These are phyloP conservation scores for Borovskyia barvae DNA, from an alignment of 208 protist genomes.

Conservation along the genomic window DNA sequence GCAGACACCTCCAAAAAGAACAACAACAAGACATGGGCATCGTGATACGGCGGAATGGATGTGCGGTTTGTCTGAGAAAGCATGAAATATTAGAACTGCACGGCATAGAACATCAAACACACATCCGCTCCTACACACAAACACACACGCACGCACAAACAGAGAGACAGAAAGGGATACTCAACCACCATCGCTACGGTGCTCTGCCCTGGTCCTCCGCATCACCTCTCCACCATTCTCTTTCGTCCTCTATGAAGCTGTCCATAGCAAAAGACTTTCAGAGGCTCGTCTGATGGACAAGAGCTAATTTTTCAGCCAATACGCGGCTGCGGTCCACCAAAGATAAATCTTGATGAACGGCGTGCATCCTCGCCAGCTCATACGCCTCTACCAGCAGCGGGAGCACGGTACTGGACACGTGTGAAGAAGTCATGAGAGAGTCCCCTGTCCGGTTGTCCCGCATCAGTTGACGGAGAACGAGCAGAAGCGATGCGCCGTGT, in stretches of 20 bases:
- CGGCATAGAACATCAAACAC: background rate
- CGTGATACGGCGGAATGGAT: too few species aligned
- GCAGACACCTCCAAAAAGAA: too few species aligned
- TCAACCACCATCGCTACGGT: too few species aligned
- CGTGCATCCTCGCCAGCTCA: conserved; percentile 35
- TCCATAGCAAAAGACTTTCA: conserved; percentile 2
- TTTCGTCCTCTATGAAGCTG: too few species aligned
- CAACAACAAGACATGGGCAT: too few species aligned
- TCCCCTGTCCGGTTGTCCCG: conserved; percentile 19
- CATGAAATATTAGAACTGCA: background rate
- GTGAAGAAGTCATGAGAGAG: conserved; percentile 8
- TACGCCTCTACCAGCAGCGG: conserved; percentile 55
- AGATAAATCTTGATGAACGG: background rate
- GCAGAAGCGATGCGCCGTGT: conserved; percentile 33
- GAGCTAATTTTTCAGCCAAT: conserved; percentile 53
- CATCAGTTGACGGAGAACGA: conserved; percentile 26
- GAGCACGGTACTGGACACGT: conserved; percentile 28
- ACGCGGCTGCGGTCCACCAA: conserved; percentile 17
- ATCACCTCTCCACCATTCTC: background rate
- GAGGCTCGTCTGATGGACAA: conserved; percentile 30
- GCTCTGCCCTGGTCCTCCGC: background rate
- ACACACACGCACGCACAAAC: background rate
- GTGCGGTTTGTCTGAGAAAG: background rate
- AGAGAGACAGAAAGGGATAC: background rate
- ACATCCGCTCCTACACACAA: background rate